Evolutionary conservation across 2,329 filamentous ascomycete genomes (phyloP).

Genomic region (Trichoderma oligosporum): DNA sequence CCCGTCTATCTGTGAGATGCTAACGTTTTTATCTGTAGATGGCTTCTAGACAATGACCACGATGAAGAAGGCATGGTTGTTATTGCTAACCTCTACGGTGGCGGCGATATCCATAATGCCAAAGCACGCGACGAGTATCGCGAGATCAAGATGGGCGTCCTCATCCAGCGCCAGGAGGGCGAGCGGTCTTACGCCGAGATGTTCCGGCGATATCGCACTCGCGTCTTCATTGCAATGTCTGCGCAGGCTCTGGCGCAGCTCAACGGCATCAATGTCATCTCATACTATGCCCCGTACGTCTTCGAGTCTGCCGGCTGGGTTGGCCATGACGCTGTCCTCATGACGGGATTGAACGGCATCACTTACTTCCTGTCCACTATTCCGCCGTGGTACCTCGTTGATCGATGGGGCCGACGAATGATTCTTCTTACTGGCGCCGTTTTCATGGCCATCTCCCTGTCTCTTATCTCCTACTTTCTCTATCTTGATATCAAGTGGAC

Average conservation of each 20-base stretch:
- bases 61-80: constrained; percentile 98
- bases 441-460: constrained; percentile 84
- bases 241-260: constrained; percentile 93
- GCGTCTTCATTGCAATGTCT: constrained; percentile 98
- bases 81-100: constrained; percentile 94
- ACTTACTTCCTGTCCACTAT: constrained; percentile 90
- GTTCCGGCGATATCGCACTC: constrained; percentile 87
- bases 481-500: constrained; percentile 78
- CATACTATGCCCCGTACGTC: constrained; percentile 94
- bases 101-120: constrained; percentile 87
- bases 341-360: constrained; percentile 92
- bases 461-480: constrained; percentile 90
- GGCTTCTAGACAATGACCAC: constrained; percentile 95
- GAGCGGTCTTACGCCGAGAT: constrained; percentile 89
- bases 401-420: constrained; percentile 81
- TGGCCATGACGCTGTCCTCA: constrained; percentile 84
- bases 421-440: constrained; percentile 88
- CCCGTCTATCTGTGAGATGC: background rate
- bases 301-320: constrained; percentile 97
- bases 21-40: constrained; percentile 50
- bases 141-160: constrained; percentile 97
- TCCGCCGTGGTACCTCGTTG: constrained; percentile 95
- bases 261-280: constrained; percentile 99
- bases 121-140: constrained; percentile 95
- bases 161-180: constrained; percentile 89